Conservation (phyloP, 2,329 filamentous ascomycete genomes). For the Scleromitrula shiraiana region DNA sequence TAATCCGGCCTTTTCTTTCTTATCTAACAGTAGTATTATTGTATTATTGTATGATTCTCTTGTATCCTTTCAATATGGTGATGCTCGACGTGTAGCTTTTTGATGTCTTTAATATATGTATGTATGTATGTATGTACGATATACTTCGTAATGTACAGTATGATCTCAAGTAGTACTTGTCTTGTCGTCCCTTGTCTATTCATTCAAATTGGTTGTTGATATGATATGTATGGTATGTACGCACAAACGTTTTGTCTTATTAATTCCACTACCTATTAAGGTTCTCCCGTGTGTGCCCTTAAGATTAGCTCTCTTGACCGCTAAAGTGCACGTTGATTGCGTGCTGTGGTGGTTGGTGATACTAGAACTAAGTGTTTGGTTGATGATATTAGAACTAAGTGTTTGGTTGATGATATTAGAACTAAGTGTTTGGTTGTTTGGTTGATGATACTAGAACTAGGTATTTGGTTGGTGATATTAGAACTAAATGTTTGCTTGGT, state of each 20-base stretch:
- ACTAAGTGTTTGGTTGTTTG: neutral
- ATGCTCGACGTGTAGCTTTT: too few species aligned
- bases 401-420: neutral
- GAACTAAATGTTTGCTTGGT: neutral
- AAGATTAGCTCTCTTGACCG: slow-evolving; percentile 9
- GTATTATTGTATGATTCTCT: too few species aligned
- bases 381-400: too few species aligned
- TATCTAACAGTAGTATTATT: too few species aligned
- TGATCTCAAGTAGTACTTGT: neutral
- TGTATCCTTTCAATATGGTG: too few species aligned
- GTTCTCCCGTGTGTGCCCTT: neutral
- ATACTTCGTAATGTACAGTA: neutral
- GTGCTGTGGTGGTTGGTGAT: neutral
- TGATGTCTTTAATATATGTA: neutral
- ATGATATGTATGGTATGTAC: neutral
- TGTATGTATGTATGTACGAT: neutral
- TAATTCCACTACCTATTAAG: neutral
- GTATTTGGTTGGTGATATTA: too few species aligned
- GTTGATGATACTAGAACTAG: neutral
- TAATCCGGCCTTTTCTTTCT: too few species aligned
- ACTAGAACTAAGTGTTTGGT: too few species aligned
- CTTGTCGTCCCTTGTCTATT: too few species aligned
- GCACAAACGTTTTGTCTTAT: slow-evolving; percentile 1
- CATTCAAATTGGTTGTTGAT: neutral
- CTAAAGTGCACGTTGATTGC: slow-evolving; percentile 6